phyloP scores from a whole-genome alignment of 768 basidiomycete genomes.

The Inosperma sp. region DNA sequence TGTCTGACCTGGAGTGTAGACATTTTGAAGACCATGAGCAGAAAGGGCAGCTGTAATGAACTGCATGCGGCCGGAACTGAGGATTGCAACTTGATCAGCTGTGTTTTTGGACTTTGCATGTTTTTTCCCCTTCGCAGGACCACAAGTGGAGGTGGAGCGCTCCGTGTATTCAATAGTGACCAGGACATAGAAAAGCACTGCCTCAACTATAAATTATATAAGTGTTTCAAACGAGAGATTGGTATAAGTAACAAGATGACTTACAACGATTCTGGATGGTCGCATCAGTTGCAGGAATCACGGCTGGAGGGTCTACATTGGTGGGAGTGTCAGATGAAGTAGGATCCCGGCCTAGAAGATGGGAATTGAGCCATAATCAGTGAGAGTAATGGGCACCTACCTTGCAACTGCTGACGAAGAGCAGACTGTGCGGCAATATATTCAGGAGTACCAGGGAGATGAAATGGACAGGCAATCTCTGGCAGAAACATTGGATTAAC shows the following conservation, averaged over 20 bases:
- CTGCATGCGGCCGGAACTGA: neutral
- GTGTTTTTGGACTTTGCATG: constrained; percentile 4
- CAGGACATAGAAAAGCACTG: constrained; percentile 6
- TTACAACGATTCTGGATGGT: neutral
- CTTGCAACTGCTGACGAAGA: constrained; percentile 2
- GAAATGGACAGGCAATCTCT: constrained; percentile 4
- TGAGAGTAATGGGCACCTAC: neutral
- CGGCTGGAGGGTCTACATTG: neutral
- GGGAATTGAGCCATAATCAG: neutral
- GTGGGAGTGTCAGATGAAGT: neutral
- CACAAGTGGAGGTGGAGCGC: neutral
- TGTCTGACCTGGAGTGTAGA: constrained; percentile 2
- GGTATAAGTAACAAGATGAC: neutral
- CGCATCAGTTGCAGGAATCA: neutral
- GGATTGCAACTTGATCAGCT: neutral
- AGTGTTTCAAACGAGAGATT: neutral
- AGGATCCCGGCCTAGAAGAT: constrained; percentile 3
- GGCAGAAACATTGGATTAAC: constrained; percentile 8
- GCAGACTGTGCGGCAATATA: neutral
- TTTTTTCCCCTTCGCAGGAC: neutral
- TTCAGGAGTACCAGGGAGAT: constrained; percentile 5
- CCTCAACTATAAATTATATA: neutral
- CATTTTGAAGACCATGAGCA: constrained; percentile 5
- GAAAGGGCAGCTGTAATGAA: constrained; percentile 5
- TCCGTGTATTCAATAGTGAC: constrained; percentile 8